Evolutionary conservation across 2,329 filamentous ascomycete genomes (phyloP).

Genomic region (Xylariaceae sp.): DNA sequence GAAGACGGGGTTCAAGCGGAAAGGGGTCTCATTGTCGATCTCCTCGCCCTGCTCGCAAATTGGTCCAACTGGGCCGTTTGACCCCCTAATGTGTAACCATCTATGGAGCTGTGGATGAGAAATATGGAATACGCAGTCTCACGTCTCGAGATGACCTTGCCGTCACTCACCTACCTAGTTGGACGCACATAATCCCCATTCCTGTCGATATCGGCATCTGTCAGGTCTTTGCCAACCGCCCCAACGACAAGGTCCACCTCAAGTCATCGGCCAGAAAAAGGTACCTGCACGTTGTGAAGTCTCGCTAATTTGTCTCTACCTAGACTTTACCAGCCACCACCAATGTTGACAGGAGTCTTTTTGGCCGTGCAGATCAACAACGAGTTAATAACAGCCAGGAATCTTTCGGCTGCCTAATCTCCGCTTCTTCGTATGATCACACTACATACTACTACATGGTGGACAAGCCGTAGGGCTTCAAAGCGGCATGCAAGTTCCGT

Average conservation of each 20-base stretch:
- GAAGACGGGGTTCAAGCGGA: neutral
- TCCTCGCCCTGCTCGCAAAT: conserved; percentile 3
- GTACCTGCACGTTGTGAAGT: neutral
- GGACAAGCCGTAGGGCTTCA: conserved; percentile 1
- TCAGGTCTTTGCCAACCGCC: neutral
- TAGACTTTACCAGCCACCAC: neutral
- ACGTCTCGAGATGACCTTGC: neutral
- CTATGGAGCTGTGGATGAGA: neutral
- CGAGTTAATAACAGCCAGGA: neutral
- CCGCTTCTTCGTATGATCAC: neutral
- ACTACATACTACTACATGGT: neutral
- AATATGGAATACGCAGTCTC: neutral
- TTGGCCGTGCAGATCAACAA: conserved; percentile 3
- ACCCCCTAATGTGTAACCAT: conserved; percentile 1
- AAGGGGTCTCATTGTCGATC: conserved; percentile 11
- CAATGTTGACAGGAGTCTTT: neutral
- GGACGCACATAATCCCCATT: neutral
- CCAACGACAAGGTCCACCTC: neutral
- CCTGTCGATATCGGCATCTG: neutral
- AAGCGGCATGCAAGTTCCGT: conserved; percentile 4
- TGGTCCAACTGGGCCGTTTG: conserved; percentile 5
- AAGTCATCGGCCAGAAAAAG: neutral
- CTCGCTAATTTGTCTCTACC: neutral
- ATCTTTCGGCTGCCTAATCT: conserved; percentile 8
- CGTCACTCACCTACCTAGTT: neutral